Evolutionary conservation across 805 yeast genomes (phyloP).

Genomic region (Allodekkera sacchari): DNA sequence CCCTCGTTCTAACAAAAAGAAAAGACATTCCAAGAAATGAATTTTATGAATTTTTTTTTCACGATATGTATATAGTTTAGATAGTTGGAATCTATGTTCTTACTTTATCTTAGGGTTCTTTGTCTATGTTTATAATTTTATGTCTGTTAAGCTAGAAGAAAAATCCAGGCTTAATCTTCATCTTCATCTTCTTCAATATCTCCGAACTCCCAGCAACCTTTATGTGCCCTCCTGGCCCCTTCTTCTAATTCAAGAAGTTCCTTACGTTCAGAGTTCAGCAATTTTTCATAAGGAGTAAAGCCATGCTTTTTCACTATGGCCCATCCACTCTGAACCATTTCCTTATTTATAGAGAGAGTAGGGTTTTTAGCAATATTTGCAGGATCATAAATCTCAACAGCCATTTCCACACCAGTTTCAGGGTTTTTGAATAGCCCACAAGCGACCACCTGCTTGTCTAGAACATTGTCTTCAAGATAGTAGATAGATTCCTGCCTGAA

Average conservation of each 20-base stretch:
- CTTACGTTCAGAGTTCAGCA: slow-evolving; percentile 29
- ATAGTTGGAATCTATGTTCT: not conserved
- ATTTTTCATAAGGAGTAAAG: slow-evolving; percentile 27
- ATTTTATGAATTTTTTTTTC: too few relatives aligned
- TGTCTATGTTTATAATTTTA: not conserved
- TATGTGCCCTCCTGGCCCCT: slow-evolving; percentile 39
- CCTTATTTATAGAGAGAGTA: slow-evolving; percentile 49
- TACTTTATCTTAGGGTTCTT: too few relatives aligned
- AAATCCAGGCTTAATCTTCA: too few relatives aligned
- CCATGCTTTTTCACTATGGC: slow-evolving; percentile 41
- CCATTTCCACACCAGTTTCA: slow-evolving; percentile 35
- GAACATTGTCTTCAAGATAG: slow-evolving; percentile 43
- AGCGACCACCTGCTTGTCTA: slow-evolving; percentile 47
- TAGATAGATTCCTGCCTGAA: slow-evolving; percentile 47
- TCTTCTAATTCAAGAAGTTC: slow-evolving; percentile 35
- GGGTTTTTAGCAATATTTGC: slow-evolving; percentile 45
- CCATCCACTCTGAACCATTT: slow-evolving; percentile 50
- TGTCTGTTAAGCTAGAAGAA: too few relatives aligned
- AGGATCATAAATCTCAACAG: slow-evolving; percentile 48
- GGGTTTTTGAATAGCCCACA: slow-evolving; percentile 36
- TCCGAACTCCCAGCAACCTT: slow-evolving; percentile 73
- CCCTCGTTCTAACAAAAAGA: slow-evolving; percentile 22
- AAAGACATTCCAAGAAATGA: too few relatives aligned
- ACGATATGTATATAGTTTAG: not conserved
- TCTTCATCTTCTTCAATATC: slow-evolving; percentile 55